Percentiles rank a stretch among this genome's conserved stretches.
These are phyloP conservation scores for Boletellus emodensis DNA, from an alignment of 768 basidiomycete genomes.

Conservation along the genomic window DNA sequence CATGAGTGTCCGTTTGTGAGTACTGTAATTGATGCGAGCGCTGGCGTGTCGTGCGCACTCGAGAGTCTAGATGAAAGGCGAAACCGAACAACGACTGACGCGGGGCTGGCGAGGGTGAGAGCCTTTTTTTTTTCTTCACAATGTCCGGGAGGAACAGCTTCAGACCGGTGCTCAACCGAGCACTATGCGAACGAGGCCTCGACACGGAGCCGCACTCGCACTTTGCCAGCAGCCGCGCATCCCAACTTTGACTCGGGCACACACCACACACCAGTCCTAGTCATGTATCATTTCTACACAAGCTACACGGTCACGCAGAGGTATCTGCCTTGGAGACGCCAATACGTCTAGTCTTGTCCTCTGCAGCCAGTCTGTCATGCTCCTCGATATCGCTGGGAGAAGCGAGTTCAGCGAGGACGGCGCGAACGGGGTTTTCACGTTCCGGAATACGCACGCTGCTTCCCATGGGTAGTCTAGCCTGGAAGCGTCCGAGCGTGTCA, in stretches of 20 bases:
- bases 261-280: background rate
- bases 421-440: background rate
- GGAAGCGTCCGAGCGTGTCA: conserved; percentile 10
- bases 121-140: conserved; percentile 6
- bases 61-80: background rate
- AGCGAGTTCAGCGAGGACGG: background rate
- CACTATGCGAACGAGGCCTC: background rate
- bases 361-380: conserved; percentile 59
- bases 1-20: conserved; percentile 18
- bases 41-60: conserved; percentile 4
- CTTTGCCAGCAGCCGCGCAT: too few species aligned
- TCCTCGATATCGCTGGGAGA: conserved; percentile 64
- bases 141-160: background rate
- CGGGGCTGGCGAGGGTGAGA: conserved; percentile 2
- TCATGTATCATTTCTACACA: too few species aligned
- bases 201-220: conserved; percentile 1
- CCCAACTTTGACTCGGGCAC: too few species aligned
- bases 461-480: conserved; percentile 90
- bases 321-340: background rate
- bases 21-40: conserved; percentile 4
- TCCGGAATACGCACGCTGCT: conserved; percentile 48
- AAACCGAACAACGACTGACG: background rate
- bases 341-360: conserved; percentile 32
- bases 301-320: too few species aligned
- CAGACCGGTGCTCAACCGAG: too few species aligned